phyloP scores from a whole-genome alignment of 2,329 filamentous ascomycete genomes.

The Zasmidium citrigriseum region DNA sequence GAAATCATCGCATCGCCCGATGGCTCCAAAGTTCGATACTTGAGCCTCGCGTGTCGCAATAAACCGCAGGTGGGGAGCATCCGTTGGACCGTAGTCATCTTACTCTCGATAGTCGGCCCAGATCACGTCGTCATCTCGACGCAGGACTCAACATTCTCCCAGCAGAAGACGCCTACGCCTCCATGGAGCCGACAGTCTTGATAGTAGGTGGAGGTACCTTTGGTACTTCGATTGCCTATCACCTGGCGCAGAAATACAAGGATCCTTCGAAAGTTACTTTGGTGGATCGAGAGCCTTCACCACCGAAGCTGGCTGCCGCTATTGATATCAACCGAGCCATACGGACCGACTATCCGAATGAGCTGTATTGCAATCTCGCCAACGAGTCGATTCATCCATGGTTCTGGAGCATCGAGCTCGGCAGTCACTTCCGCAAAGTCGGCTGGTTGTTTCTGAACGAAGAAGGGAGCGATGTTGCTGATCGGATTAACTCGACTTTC shows the following conservation, averaged over 20 bases:
- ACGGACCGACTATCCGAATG: constrained; percentile 33
- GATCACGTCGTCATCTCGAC: neutral
- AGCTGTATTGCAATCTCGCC: constrained; percentile 35
- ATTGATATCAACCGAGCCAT: constrained; percentile 36
- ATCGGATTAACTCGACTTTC: constrained; percentile 57
- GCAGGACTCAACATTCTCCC: neutral
- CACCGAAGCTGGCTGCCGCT: constrained; percentile 45
- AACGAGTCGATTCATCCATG: constrained; percentile 43
- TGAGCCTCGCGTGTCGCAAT: neutral
- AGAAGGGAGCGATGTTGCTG: constrained; percentile 34
- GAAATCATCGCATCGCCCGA: neutral
- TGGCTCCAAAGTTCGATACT: neutral
- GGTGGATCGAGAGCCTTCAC: constrained; percentile 57
- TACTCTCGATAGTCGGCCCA: neutral
- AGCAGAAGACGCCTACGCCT: neutral
- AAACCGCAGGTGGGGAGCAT: neutral
- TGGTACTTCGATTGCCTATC: constrained; percentile 27
- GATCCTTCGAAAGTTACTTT: constrained; percentile 54
- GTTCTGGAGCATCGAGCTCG: constrained; percentile 33
- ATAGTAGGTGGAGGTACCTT: constrained; percentile 30
- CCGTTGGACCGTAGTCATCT: neutral
- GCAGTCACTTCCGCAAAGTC: constrained; percentile 57
- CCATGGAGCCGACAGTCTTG: constrained; percentile 21
- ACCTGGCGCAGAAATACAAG: constrained; percentile 48
- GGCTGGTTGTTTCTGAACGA: constrained; percentile 54